Base-by-base conservation (phyloP, 306 rosid genomes). In the Arachis stenosperma region DNA sequence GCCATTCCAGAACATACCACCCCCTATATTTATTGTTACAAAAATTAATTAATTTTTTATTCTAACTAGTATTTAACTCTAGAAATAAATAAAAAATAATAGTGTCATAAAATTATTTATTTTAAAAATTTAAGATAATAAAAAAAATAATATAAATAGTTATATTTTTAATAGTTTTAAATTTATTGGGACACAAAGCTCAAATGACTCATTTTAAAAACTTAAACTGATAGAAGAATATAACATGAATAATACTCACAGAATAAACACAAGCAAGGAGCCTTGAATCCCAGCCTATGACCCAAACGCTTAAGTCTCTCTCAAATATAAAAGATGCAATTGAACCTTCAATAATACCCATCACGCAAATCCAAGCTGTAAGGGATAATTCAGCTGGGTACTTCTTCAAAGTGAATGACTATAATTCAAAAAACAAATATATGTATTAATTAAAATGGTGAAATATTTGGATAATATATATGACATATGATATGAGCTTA, bases 1-100 rank as follows among this genome's bases (percentile, higher is more conserved):
- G 99, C 99, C 75, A 95, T 86, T 65, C 93, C 99, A 63, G 99
- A 95, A 78, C 99, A 95, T 39, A 91, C 84, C 58, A 91, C 86
- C 17, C 99, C 99, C 99, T 95, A 54, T 33, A 33, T 33, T 33
- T 22, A 15, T 51, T 43, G 14, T 70, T 42, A 52, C 39, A 47
- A 72, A 8, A 1, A 27, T 52, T 60, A 29, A 22, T 22, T 22
- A 22, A 22, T 22, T 0, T 22, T 22, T 22, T 22, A 1, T 22
- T 22, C 27, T 22, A 22, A 22, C 27, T 22, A 22, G 27, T 22
- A 22, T 22, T 22, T 22, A 22, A 22, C 27, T 22, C 27, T 22
- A 22, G 27, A 22, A 22, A 22, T 1, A 22, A 22, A 22, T 1
- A 22, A 22, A 22, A 22, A 22, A 22, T 22, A 22, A 22, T 22